Base-by-base conservation (phyloP, 768 basidiomycete species). In the Psilocybe tampanensis region DNA sequence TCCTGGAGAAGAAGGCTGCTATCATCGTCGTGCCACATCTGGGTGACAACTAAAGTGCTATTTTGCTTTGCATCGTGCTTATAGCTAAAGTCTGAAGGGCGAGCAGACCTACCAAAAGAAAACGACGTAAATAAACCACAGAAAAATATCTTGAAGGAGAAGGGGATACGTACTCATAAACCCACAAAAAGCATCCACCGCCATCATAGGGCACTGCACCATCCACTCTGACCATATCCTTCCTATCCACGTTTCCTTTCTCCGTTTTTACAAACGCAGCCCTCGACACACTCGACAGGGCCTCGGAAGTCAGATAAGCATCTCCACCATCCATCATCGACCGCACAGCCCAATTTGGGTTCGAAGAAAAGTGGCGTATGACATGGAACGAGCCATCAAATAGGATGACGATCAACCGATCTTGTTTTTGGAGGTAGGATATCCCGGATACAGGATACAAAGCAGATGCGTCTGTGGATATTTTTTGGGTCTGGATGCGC, bases 81-180 rank as follows among this genome's bases (percentile, higher is more conserved):
- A 74, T 92, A 92, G 69, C 86, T 90, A 65, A 92, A 90, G 70
- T 92, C 90, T 0, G 82, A 80, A 0, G 88, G 88, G 44, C 82
- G 78, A 36, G 76, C 71, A 13, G 79, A 76, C 67, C 90, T 90
- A 68, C 12, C 58, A 44, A 2, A n/a, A 13, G 55, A 55, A 32
- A 26, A 36, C 36, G 18, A 45, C 58, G 15, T 58, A 21, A 21
- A 54, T n/a, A 6, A 21, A 9, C 34, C 24, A 39, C 2, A 41
- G 44, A 60, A 34, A 32, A 12, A 3, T 15, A 54, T 23, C 33
- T 1, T 12, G 9, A 56, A 58, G 9, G 36, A n/a, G n/a, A n/a
- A n/a, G n/a, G 44, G 54, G 44, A 8, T 13, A 76, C 85, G 52
- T 60, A 90, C 91, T 92, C 91, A 64, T 92, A 87, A 22, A 85